Evolutionary conservation across 495 filamentous ascomycete genomes (phyloP).

Genomic region (Pyronema domesticum): DNA sequence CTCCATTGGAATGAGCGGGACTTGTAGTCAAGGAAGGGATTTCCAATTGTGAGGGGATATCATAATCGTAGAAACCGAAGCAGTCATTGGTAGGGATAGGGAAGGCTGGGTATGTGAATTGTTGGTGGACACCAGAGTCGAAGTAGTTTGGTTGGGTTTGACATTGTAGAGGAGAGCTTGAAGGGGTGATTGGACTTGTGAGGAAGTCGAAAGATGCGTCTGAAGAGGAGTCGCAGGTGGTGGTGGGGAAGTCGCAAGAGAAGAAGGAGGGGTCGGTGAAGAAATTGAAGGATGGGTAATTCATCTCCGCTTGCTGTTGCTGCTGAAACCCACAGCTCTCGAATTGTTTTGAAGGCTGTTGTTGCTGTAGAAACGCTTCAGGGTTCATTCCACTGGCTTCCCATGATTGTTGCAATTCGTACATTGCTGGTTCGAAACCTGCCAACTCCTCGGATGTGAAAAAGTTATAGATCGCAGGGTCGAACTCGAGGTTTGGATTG

Average conservation of each 20-base stretch:
- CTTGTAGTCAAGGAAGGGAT: slow-evolving; percentile 3
- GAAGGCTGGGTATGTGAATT: neutral
- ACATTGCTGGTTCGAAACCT: slow-evolving; percentile 16
- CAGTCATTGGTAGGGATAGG: neutral
- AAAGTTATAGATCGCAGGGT: slow-evolving; percentile 2
- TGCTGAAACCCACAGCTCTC: slow-evolving; percentile 8
- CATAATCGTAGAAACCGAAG: neutral
- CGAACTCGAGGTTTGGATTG: neutral
- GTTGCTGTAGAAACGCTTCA: too few species aligned
- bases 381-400: neutral
- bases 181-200: slow-evolving; percentile 12
- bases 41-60: neutral
- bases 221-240: slow-evolving; percentile 1
- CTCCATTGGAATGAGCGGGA: slow-evolving; percentile 10
- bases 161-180: slow-evolving; percentile 12
- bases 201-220: too few species aligned
- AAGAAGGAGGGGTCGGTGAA: slow-evolving; percentile 10
- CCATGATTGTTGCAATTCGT: slow-evolving; percentile 9
- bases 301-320: slow-evolving; percentile 10
- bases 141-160: slow-evolving; percentile 3
- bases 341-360: neutral
- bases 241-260: neutral
- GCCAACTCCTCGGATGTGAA: slow-evolving; percentile 18
- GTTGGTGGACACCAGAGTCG: slow-evolving; percentile 7
- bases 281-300: slow-evolving; percentile 5